Evolutionary conservation across 1,139 yeast genomes (phyloP).

Genomic region (Diutina pseudorugosa): DNA sequence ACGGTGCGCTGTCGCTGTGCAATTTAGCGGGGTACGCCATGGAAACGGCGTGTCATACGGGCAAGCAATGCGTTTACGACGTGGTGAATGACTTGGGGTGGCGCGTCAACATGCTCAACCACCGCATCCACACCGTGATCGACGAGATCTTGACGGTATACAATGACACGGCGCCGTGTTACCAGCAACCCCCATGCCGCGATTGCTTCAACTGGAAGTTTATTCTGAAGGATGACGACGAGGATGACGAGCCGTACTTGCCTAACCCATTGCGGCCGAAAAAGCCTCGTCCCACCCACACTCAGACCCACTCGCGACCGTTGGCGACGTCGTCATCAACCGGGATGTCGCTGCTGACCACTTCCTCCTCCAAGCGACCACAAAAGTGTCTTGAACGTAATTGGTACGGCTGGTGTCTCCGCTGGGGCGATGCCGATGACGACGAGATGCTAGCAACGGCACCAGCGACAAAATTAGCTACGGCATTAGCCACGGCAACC

Average conservation of each 20-base stretch:
- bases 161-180: constrained; percentile 69
- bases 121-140: constrained; percentile 83
- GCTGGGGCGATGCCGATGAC: constrained; percentile 23
- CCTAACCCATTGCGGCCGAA: constrained; percentile 27
- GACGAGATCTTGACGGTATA: constrained; percentile 65
- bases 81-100: constrained; percentile 85
- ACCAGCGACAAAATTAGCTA: too few species aligned
- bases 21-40: constrained; percentile 92
- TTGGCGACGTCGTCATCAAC: constrained; percentile 5
- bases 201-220: constrained; percentile 93
- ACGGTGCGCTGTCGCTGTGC: constrained; percentile 87
- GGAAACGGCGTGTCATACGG: constrained; percentile 95
- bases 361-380: constrained; percentile 12
- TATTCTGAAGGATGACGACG: constrained; percentile 38
- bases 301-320: constrained; percentile 4
- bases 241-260: constrained; percentile 24
- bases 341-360: constrained; percentile 6
- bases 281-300: constrained; percentile 1
- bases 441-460: not conserved
- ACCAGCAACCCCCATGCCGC: constrained; percentile 62
- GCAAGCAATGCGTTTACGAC: constrained; percentile 79
- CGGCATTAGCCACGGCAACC: too few species aligned
- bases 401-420: constrained; percentile 36
- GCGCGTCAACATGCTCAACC: constrained; percentile 81
- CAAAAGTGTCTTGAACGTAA: constrained; percentile 29